A percentile compares a stretch with the other conserved stretches of the same genome.
phyloP scores from a whole-genome alignment of 306 rosid species.

The Ormosia semicastrata region DNA sequence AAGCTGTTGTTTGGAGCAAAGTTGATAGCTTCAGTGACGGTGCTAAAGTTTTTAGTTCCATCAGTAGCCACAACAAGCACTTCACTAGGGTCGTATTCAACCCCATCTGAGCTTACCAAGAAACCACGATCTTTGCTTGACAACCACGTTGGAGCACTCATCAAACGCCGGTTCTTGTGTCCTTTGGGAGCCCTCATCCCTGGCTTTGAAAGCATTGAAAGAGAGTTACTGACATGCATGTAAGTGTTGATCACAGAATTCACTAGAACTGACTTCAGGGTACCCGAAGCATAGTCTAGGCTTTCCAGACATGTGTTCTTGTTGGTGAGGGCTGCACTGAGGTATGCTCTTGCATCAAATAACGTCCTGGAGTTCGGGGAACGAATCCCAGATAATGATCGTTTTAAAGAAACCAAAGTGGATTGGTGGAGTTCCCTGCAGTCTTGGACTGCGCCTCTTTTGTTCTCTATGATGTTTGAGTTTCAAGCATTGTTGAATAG shows the following conservation, averaged over 20 bases:
- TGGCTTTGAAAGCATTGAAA: constrained; percentile 55
- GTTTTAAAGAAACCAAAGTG: constrained; percentile 48
- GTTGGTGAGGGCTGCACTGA: constrained; percentile 86
- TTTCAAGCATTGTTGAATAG: constrained; percentile 38
- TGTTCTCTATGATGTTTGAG: constrained; percentile 58
- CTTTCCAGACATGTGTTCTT: constrained; percentile 86
- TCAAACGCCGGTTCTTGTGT: constrained; percentile 29
- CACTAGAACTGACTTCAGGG: constrained; percentile 50
- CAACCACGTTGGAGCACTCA: constrained; percentile 41
- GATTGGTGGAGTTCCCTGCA: constrained; percentile 72
- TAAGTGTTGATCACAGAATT: constrained; percentile 51
- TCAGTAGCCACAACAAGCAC: constrained; percentile 62
- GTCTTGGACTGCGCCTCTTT: constrained; percentile 68
- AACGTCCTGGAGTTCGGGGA: constrained; percentile 22
- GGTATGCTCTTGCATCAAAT: constrained; percentile 59
- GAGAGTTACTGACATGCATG: constrained; percentile 73
- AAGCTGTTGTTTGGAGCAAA: constrained; percentile 71
- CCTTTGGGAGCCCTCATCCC: constrained; percentile 1
- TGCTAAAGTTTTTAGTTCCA: constrained; percentile 70
- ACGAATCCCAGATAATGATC: constrained; percentile 51
- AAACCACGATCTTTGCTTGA: constrained; percentile 8
- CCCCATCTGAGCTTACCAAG: constrained; percentile 23
- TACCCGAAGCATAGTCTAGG: constrained; percentile 69
- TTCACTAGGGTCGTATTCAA: constrained; percentile 42
- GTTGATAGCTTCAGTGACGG: constrained; percentile 56